Percentiles rank a stretch among this genome's conserved stretches.
Evolutionary conservation across 2,329 filamentous ascomycete species (phyloP).

Genomic region (Aspergillus pseudoviridinutans): DNA sequence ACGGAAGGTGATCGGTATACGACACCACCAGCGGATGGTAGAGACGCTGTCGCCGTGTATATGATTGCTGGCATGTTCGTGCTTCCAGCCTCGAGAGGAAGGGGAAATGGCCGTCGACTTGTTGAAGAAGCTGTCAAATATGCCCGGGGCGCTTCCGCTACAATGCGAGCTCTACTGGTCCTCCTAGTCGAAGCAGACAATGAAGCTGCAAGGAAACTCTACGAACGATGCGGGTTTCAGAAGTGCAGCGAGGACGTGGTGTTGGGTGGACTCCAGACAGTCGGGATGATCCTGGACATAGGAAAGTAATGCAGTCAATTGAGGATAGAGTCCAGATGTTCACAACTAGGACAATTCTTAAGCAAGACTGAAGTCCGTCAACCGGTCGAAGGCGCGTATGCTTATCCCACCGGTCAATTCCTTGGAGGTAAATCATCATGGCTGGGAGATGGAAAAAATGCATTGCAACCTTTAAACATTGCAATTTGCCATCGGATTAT

Average conservation of each 20-base stretch:
- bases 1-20: not conserved
- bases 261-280: not conserved
- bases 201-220: not conserved
- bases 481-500: too few relatives aligned
- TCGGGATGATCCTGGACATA: not conserved
- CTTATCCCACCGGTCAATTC: too few relatives aligned
- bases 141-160: not conserved
- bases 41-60: not conserved
- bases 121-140: not conserved
- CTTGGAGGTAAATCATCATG: too few relatives aligned
- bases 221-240: slow-evolving; percentile 1
- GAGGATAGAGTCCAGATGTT: too few relatives aligned
- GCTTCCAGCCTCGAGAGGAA: not conserved
- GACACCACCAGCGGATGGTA: too few relatives aligned
- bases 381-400: too few relatives aligned
- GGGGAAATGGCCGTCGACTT: not conserved
- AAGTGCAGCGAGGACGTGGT: not conserved
- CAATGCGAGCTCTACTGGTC: not conserved
- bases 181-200: not conserved
- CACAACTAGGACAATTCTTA: too few relatives aligned
- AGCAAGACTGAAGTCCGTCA: too few relatives aligned
- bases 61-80: slow-evolving; percentile 5
- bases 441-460: too few relatives aligned
- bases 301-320: too few relatives aligned
- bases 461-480: too few relatives aligned